Base-by-base conservation (phyloP, 1,139 yeast genomes). In the Candida tropicalis region DNA sequence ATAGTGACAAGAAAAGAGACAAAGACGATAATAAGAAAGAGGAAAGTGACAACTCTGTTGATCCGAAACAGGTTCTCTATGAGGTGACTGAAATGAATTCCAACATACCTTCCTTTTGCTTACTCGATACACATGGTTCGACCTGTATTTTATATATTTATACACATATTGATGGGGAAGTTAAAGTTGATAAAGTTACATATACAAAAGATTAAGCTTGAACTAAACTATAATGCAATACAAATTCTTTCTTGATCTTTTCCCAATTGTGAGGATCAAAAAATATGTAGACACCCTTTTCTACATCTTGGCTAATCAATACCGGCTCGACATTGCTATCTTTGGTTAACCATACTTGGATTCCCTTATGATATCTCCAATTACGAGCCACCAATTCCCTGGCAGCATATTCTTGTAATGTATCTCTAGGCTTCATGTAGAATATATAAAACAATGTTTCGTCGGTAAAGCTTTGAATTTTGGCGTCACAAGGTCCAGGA, bases 231-330 rank as follows among this genome's bases (percentile, higher is more conserved):
- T 86, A 86, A 58, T 82, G 83, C 56, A 86, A 73, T 29, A 84
- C 81, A 65, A 86, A 84, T 60, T 85, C 91, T 65, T 86, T 84
- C 58, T 87, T 90, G 53, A 93, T 90, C 66, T 89, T 88, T 57
- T 89, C 96, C 99, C 99, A 95, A 48, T 87, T 81, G 53, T 85
- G 89, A 4, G 98, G 98, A 59, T 95, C 99, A 62, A 95, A 95
- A 63, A 95, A 93, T 37, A 91, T 85, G 62, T 93, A 95, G n/a
- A 91, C 85, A 2, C 99, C 98, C 50, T 93, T 81, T 66, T 95
- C 99, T 40, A 93, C 90, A 50, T 87, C 87, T 42, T 84, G 86
- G 24, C 89, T 81, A 44, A 89, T 90, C 53, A 84, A 85, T 12
- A 88, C 80, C 0, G 98, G 97, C 61, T 93, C 98, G 50, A 85